Evolutionary conservation across 345 rosid species (phyloP).

Genomic region (Psidium friedrichsthalianum): DNA sequence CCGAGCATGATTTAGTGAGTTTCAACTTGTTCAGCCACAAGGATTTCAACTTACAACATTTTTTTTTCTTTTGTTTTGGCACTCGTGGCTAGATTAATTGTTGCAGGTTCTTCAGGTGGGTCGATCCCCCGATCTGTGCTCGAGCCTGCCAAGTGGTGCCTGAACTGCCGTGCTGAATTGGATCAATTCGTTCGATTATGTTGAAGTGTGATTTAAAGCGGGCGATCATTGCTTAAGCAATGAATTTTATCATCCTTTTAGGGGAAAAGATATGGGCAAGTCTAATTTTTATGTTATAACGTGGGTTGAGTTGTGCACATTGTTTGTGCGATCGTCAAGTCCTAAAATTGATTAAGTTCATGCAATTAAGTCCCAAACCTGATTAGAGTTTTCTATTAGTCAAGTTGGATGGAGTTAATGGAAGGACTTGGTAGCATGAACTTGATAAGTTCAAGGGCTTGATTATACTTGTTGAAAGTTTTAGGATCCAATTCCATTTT

Average conservation of each 20-base stretch:
- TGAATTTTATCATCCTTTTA: too few relatives aligned
- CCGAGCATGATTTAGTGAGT: not conserved
- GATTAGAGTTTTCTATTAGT: too few relatives aligned
- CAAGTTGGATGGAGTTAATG: too few relatives aligned
- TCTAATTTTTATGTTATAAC: not conserved
- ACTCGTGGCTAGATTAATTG: not conserved
- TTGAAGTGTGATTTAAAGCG: not conserved
- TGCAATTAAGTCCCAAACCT: too few relatives aligned
- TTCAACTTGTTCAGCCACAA: not conserved
- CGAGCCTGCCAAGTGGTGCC: not conserved
- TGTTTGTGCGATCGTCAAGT: too few relatives aligned
- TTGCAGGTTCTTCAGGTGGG: not conserved
- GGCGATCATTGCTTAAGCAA: not conserved
- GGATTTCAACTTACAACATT: not conserved
- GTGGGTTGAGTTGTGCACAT: not conserved
- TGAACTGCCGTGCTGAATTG: not conserved
- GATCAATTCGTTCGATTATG: not conserved
- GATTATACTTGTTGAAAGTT: too few relatives aligned
- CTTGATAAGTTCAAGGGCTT: too few relatives aligned
- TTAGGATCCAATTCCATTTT: too few relatives aligned
- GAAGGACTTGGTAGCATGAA: too few relatives aligned
- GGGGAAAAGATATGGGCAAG: not conserved
- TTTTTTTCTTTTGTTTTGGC: not conserved
- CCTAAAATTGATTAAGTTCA: too few relatives aligned
- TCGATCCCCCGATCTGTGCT: not conserved